Evolutionary conservation across 768 basidiomycete species (phyloP), one percentile per base, ranked within the genome.

Genomic region (Amyloporia xantha): DNA sequence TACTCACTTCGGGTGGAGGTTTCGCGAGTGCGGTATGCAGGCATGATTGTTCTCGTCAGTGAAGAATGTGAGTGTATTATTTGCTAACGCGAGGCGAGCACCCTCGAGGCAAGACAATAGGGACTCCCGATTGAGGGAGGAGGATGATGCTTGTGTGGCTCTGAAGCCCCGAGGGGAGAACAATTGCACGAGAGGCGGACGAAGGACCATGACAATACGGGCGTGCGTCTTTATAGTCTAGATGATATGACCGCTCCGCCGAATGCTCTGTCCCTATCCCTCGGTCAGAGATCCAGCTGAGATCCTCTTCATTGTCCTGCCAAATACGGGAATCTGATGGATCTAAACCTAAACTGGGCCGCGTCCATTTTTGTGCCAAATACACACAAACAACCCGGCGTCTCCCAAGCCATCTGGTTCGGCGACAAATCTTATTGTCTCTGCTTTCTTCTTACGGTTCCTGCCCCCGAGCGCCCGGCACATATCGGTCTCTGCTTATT

Each of bases 21-120:
- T 73, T 86, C 83, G 73, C 82, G 83, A 65, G 84, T 86, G 71
- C 85, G 84, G 62, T 80, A 73, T 44, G 83, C 83, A 66, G 85
- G 85, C 85, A 87, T 87, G 75, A 77, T 80, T 67, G 71, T 55
- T 57, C 57, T 59, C 57, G 59, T 60, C 50, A 49, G 50, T 54
- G 55, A 54, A 51, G 60, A 59, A 60, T 56, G 61, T 56, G 62
- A 55, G 66, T 59, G 62, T 50, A 57, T 44, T 53, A 52, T 55
- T 51, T 51, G 59, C 56, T 49, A 54, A 53, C 57, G 56, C 58
- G 52, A 52, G 50, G 56, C 49, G 44, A 52, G 58, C 15, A 15
- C 51, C 58, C 59, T 59, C 59, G 55, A 56, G 61, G 59, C 54
- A 27, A 53, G 54, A 61, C 64, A 62, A 60, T 64, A 65, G 62